Evolutionary conservation across 2,329 filamentous ascomycete genomes (phyloP).

Genomic region (Aspergillus pseudoterreus): DNA sequence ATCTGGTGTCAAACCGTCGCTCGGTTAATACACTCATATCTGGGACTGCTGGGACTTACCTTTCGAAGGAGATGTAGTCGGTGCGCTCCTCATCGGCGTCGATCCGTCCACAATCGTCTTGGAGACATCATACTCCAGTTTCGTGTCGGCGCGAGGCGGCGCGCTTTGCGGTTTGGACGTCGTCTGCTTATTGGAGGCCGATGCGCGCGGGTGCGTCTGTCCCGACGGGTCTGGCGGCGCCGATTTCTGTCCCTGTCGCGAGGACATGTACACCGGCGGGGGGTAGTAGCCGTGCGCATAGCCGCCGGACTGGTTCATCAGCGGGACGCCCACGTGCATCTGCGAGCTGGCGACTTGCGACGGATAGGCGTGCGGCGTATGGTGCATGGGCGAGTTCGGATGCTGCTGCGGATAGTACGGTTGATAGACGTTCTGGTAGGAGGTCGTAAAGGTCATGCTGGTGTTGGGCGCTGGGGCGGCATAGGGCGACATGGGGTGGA

Average conservation of each 20-base stretch:
- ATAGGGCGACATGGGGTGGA: slow-evolving; percentile 26
- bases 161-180: neutral
- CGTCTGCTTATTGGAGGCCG: neutral
- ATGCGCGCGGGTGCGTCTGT: too few relatives aligned
- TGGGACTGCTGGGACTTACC: slow-evolving; percentile 18
- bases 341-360: slow-evolving; percentile 17
- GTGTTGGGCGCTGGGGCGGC: slow-evolving; percentile 11
- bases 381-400: slow-evolving; percentile 8
- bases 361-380: slow-evolving; percentile 17
- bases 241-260: slow-evolving; percentile 14
- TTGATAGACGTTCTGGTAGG: slow-evolving; percentile 24
- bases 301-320: slow-evolving; percentile 3
- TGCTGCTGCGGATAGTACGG: slow-evolving; percentile 27
- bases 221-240: too few relatives aligned
- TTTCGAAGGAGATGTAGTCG: slow-evolving; percentile 9
- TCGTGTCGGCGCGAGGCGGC: neutral
- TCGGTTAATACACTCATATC: neutral
- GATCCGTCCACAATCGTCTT: slow-evolving; percentile 39
- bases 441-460: slow-evolving; percentile 21
- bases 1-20: neutral
- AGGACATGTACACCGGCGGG: slow-evolving; percentile 19
- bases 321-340: slow-evolving; percentile 14
- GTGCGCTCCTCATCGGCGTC: slow-evolving; percentile 22
- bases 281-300: slow-evolving; percentile 26
- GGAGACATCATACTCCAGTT: slow-evolving; percentile 29